Percentiles rank a stretch among this genome's conserved stretches.
Evolutionary conservation across 345 rosid genomes (phyloP).

Genomic region (Stellera chamaejasme): DNA sequence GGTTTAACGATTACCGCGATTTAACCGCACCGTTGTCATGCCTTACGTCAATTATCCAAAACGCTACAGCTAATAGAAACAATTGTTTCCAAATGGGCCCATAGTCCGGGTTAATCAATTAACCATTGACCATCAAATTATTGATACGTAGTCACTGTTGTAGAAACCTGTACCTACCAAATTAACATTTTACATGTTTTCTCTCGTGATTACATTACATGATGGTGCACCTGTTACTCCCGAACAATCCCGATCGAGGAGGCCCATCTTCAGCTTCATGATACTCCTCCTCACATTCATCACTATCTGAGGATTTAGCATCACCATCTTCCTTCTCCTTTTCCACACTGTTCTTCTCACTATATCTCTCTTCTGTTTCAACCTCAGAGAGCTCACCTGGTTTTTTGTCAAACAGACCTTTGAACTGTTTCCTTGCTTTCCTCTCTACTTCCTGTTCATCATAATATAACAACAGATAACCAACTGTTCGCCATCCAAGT

Average conservation of each 20-base stretch:
- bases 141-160: too few relatives aligned
- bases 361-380: conserved; percentile 16
- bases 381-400: conserved; percentile 81
- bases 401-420: conserved; percentile 91
- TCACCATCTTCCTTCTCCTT: conserved; percentile 7
- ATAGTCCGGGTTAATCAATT: too few relatives aligned
- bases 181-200: too few relatives aligned
- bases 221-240: conserved; percentile 41
- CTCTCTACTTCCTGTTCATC: conserved; percentile 58
- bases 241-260: conserved; percentile 28
- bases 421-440: conserved; percentile 77
- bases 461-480: neutral
- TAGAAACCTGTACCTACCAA: too few relatives aligned
- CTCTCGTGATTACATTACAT: conserved; percentile 15
- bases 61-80: too few relatives aligned
- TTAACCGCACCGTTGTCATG: too few relatives aligned
- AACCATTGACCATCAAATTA: too few relatives aligned
- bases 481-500: neutral
- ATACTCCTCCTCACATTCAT: conserved; percentile 12
- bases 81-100: too few relatives aligned
- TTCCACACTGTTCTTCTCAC: conserved; percentile 13
- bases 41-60: too few relatives aligned
- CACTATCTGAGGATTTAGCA: conserved; percentile 16
- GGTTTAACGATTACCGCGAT: too few relatives aligned
- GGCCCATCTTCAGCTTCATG: conserved; percentile 19